Conservation (phyloP, 2,329 filamentous ascomycete genomes). For the Didymella arachidicola region DNA sequence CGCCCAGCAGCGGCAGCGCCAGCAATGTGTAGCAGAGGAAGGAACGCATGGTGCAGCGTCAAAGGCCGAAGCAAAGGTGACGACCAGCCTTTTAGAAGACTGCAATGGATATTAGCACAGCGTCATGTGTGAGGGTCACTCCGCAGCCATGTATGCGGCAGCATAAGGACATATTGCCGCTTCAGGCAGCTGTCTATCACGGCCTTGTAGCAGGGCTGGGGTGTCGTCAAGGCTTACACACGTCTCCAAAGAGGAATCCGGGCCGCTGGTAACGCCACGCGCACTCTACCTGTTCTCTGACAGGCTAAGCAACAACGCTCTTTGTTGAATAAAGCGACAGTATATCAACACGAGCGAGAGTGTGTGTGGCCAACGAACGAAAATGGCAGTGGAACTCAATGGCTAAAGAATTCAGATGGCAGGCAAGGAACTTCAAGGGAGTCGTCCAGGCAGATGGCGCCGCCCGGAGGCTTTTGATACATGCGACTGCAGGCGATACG, state of each 20-base stretch:
- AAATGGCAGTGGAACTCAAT: slow-evolving; percentile 1
- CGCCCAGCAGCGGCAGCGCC: slow-evolving; percentile 42
- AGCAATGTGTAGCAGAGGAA: slow-evolving; percentile 41
- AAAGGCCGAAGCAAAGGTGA: slow-evolving; percentile 9
- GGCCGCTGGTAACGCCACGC: slow-evolving; percentile 19
- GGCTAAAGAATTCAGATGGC: slow-evolving; percentile 8
- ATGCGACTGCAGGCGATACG: slow-evolving; percentile 17
- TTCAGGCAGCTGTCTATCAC: slow-evolving; percentile 17
- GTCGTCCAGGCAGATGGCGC: slow-evolving; percentile 10
- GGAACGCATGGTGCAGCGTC: slow-evolving; percentile 39
- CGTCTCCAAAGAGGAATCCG: slow-evolving; percentile 6
- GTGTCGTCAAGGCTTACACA: slow-evolving; percentile 20
- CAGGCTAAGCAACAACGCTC: slow-evolving; percentile 7
- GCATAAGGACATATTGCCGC: slow-evolving; percentile 13
- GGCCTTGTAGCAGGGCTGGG: slow-evolving; percentile 9
- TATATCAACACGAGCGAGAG: slow-evolving; percentile 15
- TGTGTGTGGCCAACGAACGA: slow-evolving; percentile 4
- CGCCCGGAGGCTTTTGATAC: slow-evolving; percentile 19
- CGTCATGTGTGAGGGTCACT: slow-evolving; percentile 10
- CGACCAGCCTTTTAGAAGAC: slow-evolving; percentile 16
- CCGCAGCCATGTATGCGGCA: neutral
- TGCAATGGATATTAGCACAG: slow-evolving; percentile 31
- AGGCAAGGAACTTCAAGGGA: slow-evolving; percentile 7
- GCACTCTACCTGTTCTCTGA: slow-evolving; percentile 11
- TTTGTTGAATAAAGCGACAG: slow-evolving; percentile 9